A percentile compares a stretch with the other conserved stretches of the same genome.
phyloP scores from a whole-genome alignment of 2,329 filamentous ascomycete species.

The Trichoderma asperellum region DNA sequence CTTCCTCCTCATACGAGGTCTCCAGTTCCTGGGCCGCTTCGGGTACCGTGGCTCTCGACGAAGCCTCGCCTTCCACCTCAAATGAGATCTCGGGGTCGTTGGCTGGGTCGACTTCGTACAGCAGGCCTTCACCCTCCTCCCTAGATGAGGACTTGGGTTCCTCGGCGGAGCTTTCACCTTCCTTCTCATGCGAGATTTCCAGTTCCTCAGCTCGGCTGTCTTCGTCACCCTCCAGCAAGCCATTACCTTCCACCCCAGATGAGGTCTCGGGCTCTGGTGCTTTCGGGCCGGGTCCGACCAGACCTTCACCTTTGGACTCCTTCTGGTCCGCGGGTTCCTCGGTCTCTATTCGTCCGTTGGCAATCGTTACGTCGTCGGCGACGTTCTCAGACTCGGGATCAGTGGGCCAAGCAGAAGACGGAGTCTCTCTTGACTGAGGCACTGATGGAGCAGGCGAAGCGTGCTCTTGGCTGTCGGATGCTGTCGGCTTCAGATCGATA shows the following conservation, averaged over 20 bases:
- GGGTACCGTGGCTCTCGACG: slow-evolving; percentile 9
- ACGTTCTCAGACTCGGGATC: slow-evolving; percentile 15
- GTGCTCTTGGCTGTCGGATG: slow-evolving; percentile 13
- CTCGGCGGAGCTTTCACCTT: slow-evolving; percentile 14
- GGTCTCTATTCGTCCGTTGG: slow-evolving; percentile 1
- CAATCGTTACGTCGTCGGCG: slow-evolving; percentile 15
- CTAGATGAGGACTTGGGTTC: slow-evolving; percentile 8
- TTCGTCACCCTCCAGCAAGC: slow-evolving; percentile 2
- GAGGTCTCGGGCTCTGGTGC: slow-evolving; percentile 7
- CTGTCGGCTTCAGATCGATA: slow-evolving; percentile 1
- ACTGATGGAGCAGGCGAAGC: slow-evolving; percentile 18
- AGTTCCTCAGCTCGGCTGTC: slow-evolving; percentile 19
- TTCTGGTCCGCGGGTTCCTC: slow-evolving; percentile 23
- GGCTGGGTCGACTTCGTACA: slow-evolving; percentile 5
- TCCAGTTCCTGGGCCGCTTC: slow-evolving; percentile 23
- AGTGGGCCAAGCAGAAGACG: slow-evolving; percentile 24
- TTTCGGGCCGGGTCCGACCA: background rate
- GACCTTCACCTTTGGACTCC: slow-evolving; percentile 24
- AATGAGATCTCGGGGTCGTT: slow-evolving; percentile 19
- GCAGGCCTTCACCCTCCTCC: slow-evolving; percentile 17
- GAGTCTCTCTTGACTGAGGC: slow-evolving; percentile 20
- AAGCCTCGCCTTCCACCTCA: slow-evolving; percentile 23
- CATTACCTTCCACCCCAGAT: slow-evolving; percentile 9
- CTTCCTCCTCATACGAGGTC: slow-evolving; percentile 16
- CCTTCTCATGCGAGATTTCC: background rate